Evolutionary conservation across 1,284 basidiomycete genomes (phyloP).

Genomic region (Xerocomus alliaceus): DNA sequence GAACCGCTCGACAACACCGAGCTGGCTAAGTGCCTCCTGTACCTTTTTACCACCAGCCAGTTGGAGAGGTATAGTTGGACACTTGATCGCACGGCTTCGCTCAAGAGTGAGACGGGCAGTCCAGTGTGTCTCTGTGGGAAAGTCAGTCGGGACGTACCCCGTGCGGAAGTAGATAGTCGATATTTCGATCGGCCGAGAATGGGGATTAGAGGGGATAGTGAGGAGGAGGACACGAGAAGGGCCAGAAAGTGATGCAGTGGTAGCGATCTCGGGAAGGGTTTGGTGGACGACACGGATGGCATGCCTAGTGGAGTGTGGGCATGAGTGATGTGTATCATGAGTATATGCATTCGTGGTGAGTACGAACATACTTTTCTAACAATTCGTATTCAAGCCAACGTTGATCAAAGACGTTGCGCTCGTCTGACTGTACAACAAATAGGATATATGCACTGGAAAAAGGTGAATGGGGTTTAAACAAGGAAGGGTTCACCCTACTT

Average conservation of each 20-base stretch:
- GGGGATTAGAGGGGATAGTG: conserved; percentile 23
- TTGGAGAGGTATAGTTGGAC: conserved; percentile 89
- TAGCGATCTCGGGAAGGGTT: conserved; percentile 73
- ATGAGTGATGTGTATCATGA: not conserved
- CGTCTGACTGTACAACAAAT: conserved; percentile 88
- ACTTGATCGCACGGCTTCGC: conserved; percentile 87
- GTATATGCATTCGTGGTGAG: not conserved
- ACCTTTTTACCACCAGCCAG: conserved; percentile 96
- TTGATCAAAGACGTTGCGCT: conserved; percentile 98
- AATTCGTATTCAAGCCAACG: conserved; percentile 88
- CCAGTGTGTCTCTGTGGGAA: conserved; percentile 68
- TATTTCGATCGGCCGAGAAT: conserved; percentile 61
- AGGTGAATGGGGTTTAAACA: not conserved
- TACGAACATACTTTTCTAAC: conserved; percentile 64
- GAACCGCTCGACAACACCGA: conserved; percentile 78
- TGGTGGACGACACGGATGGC: conserved; percentile 76
- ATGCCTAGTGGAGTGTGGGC: conserved; percentile 54
- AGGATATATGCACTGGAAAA: conserved; percentile 71
- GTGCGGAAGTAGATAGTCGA: conserved; percentile 88
- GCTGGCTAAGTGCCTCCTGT: conserved; percentile 85
- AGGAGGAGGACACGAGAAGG: conserved; percentile 53
- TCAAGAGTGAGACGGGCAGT: conserved; percentile 79
- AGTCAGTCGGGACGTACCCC: conserved; percentile 89
- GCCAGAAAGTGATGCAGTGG: conserved; percentile 53
- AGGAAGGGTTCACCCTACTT: conserved; percentile 44